Evolutionary conservation across 1,139 yeast genomes (phyloP).

Genomic region (Lodderomyces oxycetoniae): DNA sequence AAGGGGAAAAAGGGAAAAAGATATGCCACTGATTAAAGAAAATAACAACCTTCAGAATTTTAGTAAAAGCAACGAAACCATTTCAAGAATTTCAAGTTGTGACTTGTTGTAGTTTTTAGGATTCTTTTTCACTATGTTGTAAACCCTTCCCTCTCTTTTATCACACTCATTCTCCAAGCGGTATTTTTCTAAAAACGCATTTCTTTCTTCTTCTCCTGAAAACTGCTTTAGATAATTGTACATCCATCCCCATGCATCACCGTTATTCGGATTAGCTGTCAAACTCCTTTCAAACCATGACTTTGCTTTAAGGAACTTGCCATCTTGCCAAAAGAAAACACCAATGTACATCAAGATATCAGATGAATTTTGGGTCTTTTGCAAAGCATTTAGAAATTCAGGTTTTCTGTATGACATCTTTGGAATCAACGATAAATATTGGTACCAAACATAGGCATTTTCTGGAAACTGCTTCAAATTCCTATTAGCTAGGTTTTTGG

Average conservation of each 20-base stretch:
- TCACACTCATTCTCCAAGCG: neutral
- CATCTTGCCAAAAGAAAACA: slow-evolving; percentile 61
- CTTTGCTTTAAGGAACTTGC: slow-evolving; percentile 59
- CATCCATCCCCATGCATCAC: slow-evolving; percentile 78
- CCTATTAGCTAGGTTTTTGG: slow-evolving; percentile 51
- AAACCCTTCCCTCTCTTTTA: neutral
- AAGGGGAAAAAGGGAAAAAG: neutral
- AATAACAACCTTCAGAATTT: neutral
- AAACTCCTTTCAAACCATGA: slow-evolving; percentile 76
- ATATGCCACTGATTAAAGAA: neutral
- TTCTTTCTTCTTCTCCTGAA: slow-evolving; percentile 21
- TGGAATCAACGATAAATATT: slow-evolving; percentile 48
- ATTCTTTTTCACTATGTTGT: slow-evolving; percentile 31
- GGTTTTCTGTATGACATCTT: slow-evolving; percentile 57
- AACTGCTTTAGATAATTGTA: slow-evolving; percentile 34
- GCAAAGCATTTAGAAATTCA: slow-evolving; percentile 68
- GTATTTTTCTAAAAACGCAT: slow-evolving; percentile 13
- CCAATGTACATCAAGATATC: slow-evolving; percentile 63
- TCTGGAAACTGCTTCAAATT: slow-evolving; percentile 60
- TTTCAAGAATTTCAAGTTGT: slow-evolving; percentile 32
- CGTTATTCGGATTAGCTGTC: slow-evolving; percentile 47
- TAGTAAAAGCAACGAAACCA: slow-evolving; percentile 16
- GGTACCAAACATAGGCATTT: slow-evolving; percentile 61
- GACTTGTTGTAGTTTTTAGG: slow-evolving; percentile 36
- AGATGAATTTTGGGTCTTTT: slow-evolving; percentile 58